Percentiles rank a stretch among this genome's conserved stretches.
Conservation (phyloP, 768 basidiomycete genomes). For the Epithele typhae region DNA sequence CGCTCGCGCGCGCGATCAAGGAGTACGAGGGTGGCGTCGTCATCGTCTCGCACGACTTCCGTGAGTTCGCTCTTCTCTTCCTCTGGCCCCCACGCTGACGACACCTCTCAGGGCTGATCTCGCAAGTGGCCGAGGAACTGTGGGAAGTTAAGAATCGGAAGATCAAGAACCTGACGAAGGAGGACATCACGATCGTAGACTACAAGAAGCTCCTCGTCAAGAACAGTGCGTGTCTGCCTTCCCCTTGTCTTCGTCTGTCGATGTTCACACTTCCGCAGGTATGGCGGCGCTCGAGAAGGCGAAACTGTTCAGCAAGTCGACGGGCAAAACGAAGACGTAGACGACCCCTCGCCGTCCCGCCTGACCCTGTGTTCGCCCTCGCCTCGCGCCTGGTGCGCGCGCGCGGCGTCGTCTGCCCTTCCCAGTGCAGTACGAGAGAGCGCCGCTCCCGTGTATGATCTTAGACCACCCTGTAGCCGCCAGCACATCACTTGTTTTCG, state of each 20-base stretch:
- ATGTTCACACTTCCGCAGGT: slow-evolving; percentile 51
- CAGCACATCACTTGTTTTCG: slow-evolving; percentile 4
- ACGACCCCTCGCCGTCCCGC: too few species aligned
- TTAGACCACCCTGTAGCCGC: slow-evolving; percentile 7
- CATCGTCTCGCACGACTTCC: slow-evolving; percentile 99
- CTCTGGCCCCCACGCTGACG: not conserved
- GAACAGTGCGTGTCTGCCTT: slow-evolving; percentile 57
- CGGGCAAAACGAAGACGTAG: slow-evolving; percentile 53
- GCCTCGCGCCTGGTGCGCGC: not conserved
- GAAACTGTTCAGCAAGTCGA: slow-evolving; percentile 84
- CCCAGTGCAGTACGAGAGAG: too few species aligned
- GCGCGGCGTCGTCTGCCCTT: slow-evolving; percentile 3
- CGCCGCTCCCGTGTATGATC: too few species aligned
- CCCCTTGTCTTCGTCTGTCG: not conserved
- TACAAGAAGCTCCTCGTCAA: slow-evolving; percentile 87
- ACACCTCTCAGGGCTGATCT: slow-evolving; percentile 68
- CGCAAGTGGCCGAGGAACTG: slow-evolving; percentile 96
- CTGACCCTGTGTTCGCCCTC: not conserved
- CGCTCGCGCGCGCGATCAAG: slow-evolving; percentile 92
- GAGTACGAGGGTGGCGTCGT: slow-evolving; percentile 97
- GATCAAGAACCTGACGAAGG: slow-evolving; percentile 87
- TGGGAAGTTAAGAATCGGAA: slow-evolving; percentile 98
- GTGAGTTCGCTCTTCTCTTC: slow-evolving; percentile 41
- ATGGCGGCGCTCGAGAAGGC: slow-evolving; percentile 88
- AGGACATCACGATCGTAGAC: slow-evolving; percentile 86